Percentiles rank a stretch among this genome's conserved stretches.
phyloP scores from a whole-genome alignment of 2,329 filamentous ascomycete species.

The Alternaria viburni region DNA sequence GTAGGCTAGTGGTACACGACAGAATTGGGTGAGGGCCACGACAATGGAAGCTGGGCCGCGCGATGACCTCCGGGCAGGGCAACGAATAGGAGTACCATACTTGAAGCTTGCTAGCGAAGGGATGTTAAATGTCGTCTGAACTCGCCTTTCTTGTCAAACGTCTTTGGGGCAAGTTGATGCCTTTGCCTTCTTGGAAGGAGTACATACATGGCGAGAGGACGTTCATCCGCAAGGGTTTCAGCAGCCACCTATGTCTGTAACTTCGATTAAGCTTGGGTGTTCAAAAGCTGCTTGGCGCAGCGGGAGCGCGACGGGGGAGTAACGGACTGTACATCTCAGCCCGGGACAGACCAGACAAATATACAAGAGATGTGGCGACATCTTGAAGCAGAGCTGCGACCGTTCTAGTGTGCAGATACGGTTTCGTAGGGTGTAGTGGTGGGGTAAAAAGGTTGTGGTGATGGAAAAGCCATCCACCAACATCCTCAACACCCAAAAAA shows the following conservation, averaged over 20 bases:
- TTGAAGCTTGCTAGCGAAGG: neutral
- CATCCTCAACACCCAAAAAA: neutral
- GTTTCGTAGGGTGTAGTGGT: neutral
- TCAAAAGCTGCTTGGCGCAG: neutral
- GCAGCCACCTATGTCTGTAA: neutral
- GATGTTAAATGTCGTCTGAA: neutral
- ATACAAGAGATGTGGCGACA: neutral
- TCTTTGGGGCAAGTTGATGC: neutral
- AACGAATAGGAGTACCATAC: neutral
- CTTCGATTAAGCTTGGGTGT: neutral
- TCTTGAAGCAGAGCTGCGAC: neutral
- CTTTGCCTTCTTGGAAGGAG: neutral
- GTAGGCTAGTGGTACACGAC: neutral
- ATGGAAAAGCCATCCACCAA: neutral
- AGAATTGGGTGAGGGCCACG: neutral
- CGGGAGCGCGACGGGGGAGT: neutral
- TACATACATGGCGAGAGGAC: neutral
- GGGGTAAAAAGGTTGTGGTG: neutral
- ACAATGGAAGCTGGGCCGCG: neutral
- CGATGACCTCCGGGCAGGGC: neutral
- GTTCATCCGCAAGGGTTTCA: neutral
- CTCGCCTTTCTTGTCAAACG: neutral
- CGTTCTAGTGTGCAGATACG: accelerated
- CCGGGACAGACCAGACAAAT: neutral
- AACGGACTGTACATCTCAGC: neutral